Evolutionary conservation across 257 asterid genomes (phyloP).

Genomic region (Solanum rostratum): DNA sequence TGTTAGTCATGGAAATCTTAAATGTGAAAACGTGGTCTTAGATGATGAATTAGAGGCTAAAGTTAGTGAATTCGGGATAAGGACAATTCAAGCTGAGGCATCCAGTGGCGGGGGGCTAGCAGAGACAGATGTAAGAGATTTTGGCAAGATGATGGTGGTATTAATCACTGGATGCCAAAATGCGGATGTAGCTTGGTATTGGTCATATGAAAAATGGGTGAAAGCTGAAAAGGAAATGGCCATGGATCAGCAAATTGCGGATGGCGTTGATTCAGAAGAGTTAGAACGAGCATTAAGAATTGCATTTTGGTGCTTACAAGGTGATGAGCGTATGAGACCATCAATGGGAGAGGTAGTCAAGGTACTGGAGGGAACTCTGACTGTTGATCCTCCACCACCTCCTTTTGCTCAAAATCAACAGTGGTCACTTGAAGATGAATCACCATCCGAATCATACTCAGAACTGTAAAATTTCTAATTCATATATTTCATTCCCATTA

Average conservation of each 20-base stretch:
- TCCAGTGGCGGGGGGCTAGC: constrained; percentile 7
- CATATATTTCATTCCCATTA: not conserved
- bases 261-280: constrained; percentile 10
- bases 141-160: constrained; percentile 20
- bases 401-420: constrained; percentile 2
- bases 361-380: constrained; percentile 24
- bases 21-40: constrained; percentile 31
- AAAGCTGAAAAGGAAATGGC: constrained; percentile 4
- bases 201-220: constrained; percentile 17
- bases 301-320: constrained; percentile 34
- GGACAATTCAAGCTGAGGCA: constrained; percentile 2
- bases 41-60: constrained; percentile 27
- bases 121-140: constrained; percentile 21
- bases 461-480: not conserved
- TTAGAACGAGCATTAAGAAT: constrained; percentile 24
- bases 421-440: not conserved
- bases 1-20: constrained; percentile 29
- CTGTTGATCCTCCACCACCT: constrained; percentile 24
- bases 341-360: constrained; percentile 32
- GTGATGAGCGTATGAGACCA: constrained; percentile 26
- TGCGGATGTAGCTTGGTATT: constrained; percentile 14
- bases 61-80: constrained; percentile 28
- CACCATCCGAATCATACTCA: not conserved
- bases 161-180: constrained; percentile 19
- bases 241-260: constrained; percentile 17